These are phyloP conservation scores for Pseudogymnoascus sp. DNA, from an alignment of 2,329 filamentous ascomycete genomes.

Conservation along the genomic window DNA sequence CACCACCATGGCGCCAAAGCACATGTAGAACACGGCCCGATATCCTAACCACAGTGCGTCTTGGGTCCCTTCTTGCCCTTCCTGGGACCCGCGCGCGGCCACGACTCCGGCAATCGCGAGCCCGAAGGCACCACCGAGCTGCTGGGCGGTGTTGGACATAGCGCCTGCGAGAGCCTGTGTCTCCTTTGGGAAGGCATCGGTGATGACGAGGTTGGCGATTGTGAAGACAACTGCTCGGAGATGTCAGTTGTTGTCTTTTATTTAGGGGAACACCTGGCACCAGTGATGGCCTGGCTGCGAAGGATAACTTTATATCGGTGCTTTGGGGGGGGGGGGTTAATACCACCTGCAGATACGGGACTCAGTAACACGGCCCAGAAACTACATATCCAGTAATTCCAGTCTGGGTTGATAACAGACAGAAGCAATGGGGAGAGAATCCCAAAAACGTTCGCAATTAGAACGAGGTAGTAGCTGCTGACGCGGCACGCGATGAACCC, in stretches of 20 bases:
- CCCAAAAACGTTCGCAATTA: conserved; percentile 28
- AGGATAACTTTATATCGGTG: neutral
- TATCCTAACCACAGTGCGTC: neutral
- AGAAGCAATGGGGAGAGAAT: conserved; percentile 40
- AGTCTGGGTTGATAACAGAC: conserved; percentile 40
- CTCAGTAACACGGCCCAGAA: conserved; percentile 28
- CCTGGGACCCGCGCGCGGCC: neutral
- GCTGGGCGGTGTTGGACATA: neutral
- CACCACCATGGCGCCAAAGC: neutral
- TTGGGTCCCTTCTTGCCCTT: neutral
- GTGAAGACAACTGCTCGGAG: neutral
- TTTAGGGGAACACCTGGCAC: neutral
- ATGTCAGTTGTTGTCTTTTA: neutral
- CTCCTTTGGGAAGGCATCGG: conserved; percentile 1
- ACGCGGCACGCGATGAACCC: conserved; percentile 38
- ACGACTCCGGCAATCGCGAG: neutral
- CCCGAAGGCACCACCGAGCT: neutral
- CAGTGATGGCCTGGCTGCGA: neutral
- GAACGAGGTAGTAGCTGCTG: conserved; percentile 32
- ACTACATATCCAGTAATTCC: conserved; percentile 42
- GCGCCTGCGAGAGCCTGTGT: conserved; percentile 7
- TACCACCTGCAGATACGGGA: neutral
- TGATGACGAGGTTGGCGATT: conserved; percentile 2
- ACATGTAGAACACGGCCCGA: conserved; percentile 1
- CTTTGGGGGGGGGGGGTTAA: neutral